Base-by-base conservation (phyloP, 176 grass and related monocot genomes). In the Oryza coarctata region DNA sequence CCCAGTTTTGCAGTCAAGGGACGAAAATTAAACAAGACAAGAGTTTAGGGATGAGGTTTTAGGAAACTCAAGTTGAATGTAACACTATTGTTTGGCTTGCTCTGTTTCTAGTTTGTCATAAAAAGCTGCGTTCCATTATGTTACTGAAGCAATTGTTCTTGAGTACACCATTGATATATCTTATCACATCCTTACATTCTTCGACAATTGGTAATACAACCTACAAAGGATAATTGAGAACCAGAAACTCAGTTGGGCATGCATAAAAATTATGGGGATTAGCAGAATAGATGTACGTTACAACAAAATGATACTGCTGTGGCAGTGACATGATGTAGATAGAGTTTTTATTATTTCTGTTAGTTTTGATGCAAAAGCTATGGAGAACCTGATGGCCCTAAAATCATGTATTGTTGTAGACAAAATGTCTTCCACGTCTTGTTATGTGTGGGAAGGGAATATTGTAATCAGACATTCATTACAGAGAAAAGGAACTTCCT, bases 1-100 rank as follows among this genome's bases (percentile, higher is more conserved):
- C 47, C 47, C 47, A 50, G 47, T 18, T 50, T 50, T 20, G 17
- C 17, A 20, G 47, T 17, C 47, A 50, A 20, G 47, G 47, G 47
- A 20, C 1, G 17, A 20, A 49, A 49, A 50, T 18, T 50, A 50
- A 20, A 20, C 1, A 17, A 50, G 20, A 5, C 17, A 50, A 20
- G 47, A 50, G 17, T 50, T 20, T 50, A 20, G 47, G 47, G 17
- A 20, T 2, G 47, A 50, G 47, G 17, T 50, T 14, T 50, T 18
- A 5, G 17, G 13, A 50, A 50, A 50, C 44, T 32, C 36, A 55
- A 88, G n/a, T 65, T 84, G 77, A 84, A 40, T 80, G 78, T 88
- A 64, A 17, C 32, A 76, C 44, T 49, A 49, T 49, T 49, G 44
- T 85, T 31, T 81, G 39, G 43, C 14, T 27, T 50, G 47, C 65